Percentiles rank a stretch among this genome's conserved stretches.
Conservation (phyloP, 192 early-diverging fungal genomes). For the Funneliformis geosporum region DNA sequence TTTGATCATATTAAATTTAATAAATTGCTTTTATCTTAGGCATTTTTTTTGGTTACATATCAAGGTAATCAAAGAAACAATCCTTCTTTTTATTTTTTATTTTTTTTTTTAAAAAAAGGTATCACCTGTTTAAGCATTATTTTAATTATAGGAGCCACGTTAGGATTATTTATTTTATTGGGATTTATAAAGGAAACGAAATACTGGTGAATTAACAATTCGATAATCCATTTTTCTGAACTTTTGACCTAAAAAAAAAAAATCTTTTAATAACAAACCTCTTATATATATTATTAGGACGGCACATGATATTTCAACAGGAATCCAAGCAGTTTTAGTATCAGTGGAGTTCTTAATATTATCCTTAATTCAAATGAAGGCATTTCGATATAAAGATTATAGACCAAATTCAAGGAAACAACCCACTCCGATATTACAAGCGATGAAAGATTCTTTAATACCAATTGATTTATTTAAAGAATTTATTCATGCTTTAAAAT, state of each 20-base stretch:
- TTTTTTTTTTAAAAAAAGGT: not conserved
- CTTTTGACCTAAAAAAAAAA: not conserved
- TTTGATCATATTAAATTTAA: not conserved
- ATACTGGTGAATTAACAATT: not conserved
- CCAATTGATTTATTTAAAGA: not conserved
- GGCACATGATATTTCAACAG: not conserved
- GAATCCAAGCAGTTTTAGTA: not conserved
- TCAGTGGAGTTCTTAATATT: not conserved
- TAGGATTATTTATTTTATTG: conserved; percentile 35
- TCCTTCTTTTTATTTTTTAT: conserved; percentile 42
- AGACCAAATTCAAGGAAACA: not conserved
- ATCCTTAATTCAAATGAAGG: not conserved
- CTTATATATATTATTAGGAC: not conserved
- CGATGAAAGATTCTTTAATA: conserved; percentile 1
- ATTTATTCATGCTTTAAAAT: not conserved
- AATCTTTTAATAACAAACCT: not conserved
- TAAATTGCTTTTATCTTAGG: not conserved
- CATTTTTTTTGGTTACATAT: conserved; percentile 9
- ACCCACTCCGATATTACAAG: not conserved
- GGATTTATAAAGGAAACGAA: not conserved
- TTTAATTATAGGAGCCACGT: not conserved
- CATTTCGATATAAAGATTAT: not conserved
- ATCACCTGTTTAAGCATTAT: not conserved
- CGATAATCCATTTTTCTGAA: not conserved
- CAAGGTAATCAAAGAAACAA: conserved; percentile 39